A percentile compares a stretch with the other conserved stretches of the same genome.
phyloP scores from a whole-genome alignment of 2,329 filamentous ascomycete genomes.

The Phymatotrichopsis omnivora region DNA sequence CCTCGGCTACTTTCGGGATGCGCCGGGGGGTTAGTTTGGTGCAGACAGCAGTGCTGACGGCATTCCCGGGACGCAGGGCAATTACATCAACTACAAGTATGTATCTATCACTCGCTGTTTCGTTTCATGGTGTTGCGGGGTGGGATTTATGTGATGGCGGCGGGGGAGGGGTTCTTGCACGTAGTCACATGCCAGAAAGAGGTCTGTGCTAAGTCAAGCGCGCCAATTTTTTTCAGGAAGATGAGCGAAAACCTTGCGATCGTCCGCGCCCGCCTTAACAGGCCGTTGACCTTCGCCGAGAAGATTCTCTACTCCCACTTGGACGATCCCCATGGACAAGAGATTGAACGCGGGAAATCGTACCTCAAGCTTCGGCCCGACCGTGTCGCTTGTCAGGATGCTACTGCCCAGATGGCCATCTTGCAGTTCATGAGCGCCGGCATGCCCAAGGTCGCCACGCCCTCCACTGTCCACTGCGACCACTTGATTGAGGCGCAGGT shows the following conservation, averaged over 20 bases:
- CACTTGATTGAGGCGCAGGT: slow-evolving; percentile 97
- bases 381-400: slow-evolving; percentile 98
- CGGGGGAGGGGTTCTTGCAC: neutral
- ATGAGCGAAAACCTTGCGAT: slow-evolving; percentile 95
- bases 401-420: slow-evolving; percentile 98
- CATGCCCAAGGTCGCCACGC: slow-evolving; percentile 90
- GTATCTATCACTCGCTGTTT: slow-evolving; percentile 17
- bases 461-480: slow-evolving; percentile 94
- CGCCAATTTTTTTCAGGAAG: slow-evolving; percentile 54
- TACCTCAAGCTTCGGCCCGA: slow-evolving; percentile 96
- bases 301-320: slow-evolving; percentile 99
- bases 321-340: slow-evolving; percentile 90
- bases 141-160: slow-evolving; percentile 3
- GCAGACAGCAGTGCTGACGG: slow-evolving; percentile 3
- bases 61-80: slow-evolving; percentile 43
- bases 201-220: slow-evolving; percentile 20
- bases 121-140: slow-evolving; percentile 3
- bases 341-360: slow-evolving; percentile 88
- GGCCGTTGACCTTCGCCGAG: slow-evolving; percentile 88
- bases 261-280: slow-evolving; percentile 80
- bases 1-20: slow-evolving; percentile 29
- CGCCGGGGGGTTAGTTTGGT: slow-evolving; percentile 9
- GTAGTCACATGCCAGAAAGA: slow-evolving; percentile 22
- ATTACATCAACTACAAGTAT: slow-evolving; percentile 92
- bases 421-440: slow-evolving; percentile 99